Evolutionary conservation across 495 filamentous ascomycete genomes (phyloP).

Genomic region (Niebla homalea): DNA sequence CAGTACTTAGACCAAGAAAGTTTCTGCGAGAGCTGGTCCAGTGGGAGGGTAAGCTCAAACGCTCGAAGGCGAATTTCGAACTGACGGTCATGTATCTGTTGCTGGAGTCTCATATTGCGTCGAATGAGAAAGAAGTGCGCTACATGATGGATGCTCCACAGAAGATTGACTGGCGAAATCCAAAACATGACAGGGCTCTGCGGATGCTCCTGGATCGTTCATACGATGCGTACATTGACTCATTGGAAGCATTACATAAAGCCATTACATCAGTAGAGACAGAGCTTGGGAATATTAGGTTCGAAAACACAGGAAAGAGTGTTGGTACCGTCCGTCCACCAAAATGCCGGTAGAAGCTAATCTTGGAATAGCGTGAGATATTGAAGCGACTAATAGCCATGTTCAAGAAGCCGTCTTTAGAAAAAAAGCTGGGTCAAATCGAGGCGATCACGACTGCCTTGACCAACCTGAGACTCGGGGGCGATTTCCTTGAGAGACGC

Average conservation of each 20-base stretch:
- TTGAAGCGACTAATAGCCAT: slow-evolving; percentile 13
- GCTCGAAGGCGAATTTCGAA: slow-evolving; percentile 5
- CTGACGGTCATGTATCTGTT: slow-evolving; percentile 18
- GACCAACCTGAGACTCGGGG: slow-evolving; percentile 7
- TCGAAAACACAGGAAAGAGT: too few relatives aligned
- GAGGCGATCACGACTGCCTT: slow-evolving; percentile 13
- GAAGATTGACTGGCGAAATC: slow-evolving; percentile 10
- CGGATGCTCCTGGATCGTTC: slow-evolving; percentile 13
- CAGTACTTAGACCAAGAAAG: background rate
- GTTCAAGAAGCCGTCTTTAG: slow-evolving; percentile 16
- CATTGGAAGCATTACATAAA: background rate
- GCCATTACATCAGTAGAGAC: too few relatives aligned
- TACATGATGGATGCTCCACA: slow-evolving; percentile 12
- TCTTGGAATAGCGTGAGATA: background rate
- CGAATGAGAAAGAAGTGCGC: slow-evolving; percentile 5
- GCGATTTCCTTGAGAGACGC: slow-evolving; percentile 7
- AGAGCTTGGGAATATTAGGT: too few relatives aligned
- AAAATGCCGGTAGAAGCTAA: too few relatives aligned
- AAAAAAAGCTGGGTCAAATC: slow-evolving; percentile 13
- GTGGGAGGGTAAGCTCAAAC: too few relatives aligned
- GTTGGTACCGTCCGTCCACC: too few relatives aligned
- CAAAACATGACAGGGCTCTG: slow-evolving; percentile 9
- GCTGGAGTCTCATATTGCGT: background rate
- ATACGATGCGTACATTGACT: slow-evolving; percentile 9
- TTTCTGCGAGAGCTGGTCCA: too few relatives aligned